A percentile compares a stretch with the other conserved stretches of the same genome.
These are phyloP conservation scores for Ceratocystis ficicola DNA, from an alignment of 2,329 filamentous ascomycete species.

Conservation along the genomic window DNA sequence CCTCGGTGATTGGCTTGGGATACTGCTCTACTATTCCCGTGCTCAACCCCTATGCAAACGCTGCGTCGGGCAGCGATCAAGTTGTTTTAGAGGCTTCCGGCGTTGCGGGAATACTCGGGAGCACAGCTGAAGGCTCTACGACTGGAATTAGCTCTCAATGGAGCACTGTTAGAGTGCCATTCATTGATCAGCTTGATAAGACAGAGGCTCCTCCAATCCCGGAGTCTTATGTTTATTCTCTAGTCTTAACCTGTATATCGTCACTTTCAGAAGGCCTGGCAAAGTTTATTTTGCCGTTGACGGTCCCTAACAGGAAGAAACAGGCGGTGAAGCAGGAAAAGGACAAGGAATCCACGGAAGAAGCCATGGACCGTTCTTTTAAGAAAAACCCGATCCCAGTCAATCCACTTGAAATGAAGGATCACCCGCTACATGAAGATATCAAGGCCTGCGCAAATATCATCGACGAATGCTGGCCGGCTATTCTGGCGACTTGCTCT, in stretches of 20 bases:
- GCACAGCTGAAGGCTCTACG: conserved; percentile 52
- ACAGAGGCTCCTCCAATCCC: conserved; percentile 69
- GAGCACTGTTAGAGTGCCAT: conserved; percentile 77
- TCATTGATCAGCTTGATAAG: conserved; percentile 91
- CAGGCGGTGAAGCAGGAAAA: conserved; percentile 34
- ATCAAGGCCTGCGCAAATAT: conserved; percentile 69
- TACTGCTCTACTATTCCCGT: conserved; percentile 76
- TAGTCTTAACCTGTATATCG: conserved; percentile 79
- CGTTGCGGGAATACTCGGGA: conserved; percentile 74
- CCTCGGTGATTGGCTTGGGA: conserved; percentile 73
- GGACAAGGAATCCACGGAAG: conserved; percentile 17
- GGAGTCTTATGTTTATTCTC: conserved; percentile 85
- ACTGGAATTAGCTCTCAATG: conserved; percentile 80
- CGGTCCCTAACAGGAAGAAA: conserved; percentile 56
- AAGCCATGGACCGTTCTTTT: conserved; percentile 46
- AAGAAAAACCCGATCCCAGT: conserved; percentile 66
- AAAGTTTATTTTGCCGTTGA: conserved; percentile 83
- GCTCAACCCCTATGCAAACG: conserved; percentile 42
- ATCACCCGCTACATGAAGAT: conserved; percentile 57
- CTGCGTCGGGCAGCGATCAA: conserved; percentile 57
- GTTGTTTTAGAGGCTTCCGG: conserved; percentile 82
- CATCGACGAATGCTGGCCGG: conserved; percentile 89
- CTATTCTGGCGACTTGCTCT: conserved; percentile 84
- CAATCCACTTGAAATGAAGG: conserved; percentile 67
- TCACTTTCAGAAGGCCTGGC: conserved; percentile 84